Conservation (phyloP, 129 eudicot genomes). For the Flaveria sonorensis region DNA sequence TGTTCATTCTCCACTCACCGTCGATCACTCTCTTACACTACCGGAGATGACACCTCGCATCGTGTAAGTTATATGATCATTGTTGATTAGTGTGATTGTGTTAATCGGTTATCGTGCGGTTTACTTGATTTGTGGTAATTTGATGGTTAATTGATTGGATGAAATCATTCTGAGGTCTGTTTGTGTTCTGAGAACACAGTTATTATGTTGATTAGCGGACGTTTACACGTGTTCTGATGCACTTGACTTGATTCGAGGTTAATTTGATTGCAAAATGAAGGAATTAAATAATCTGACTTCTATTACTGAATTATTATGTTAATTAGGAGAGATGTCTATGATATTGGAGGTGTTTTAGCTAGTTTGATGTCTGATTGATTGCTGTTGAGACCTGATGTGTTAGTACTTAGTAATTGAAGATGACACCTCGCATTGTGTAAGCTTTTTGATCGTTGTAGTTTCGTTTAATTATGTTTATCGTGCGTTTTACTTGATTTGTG, state of each 20-base stretch:
- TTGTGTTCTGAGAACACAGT: not conserved
- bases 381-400: conserved; percentile 1
- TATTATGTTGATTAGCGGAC: not conserved
- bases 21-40: conserved; percentile 68
- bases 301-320: not conserved
- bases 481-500: not conserved
- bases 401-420: too few relatives aligned
- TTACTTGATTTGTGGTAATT: not conserved
- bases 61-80: conserved; percentile 41
- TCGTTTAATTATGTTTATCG: not conserved
- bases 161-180: not conserved
- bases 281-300: not conserved
- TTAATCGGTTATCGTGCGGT: not conserved
- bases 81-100: not conserved
- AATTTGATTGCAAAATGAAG: not conserved
- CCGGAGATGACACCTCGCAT: conserved; percentile 61
- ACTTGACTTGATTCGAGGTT: conserved; percentile 21
- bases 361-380: conserved; percentile 6
- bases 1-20: conserved; percentile 57
- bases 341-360: not conserved
- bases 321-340: not conserved
- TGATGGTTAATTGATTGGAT: not conserved
- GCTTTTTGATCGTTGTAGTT: not conserved
- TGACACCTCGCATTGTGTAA: not conserved
- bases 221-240: not conserved